These are phyloP conservation scores for Cyclostephanos tholiformis DNA, from an alignment of 108 stramenopile species.

Conservation along the genomic window DNA sequence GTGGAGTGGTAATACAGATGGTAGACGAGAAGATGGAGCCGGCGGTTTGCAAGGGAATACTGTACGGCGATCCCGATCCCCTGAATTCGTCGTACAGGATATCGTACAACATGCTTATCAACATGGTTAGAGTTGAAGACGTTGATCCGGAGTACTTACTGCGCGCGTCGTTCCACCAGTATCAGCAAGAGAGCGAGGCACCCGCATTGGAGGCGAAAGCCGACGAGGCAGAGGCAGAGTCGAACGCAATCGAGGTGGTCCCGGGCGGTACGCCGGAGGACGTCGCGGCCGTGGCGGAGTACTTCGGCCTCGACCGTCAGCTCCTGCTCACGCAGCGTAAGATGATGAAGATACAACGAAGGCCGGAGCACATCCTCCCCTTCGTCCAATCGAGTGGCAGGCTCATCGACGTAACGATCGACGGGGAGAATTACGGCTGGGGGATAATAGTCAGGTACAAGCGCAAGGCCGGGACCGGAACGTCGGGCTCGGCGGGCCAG, in stretches of 20 bases:
- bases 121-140: conserved; percentile 98
- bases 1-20: conserved; percentile 99
- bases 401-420: conserved; percentile 79
- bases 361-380: conserved; percentile 88
- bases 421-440: conserved; percentile 90
- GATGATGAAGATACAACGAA: conserved; percentile 78
- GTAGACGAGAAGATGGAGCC: conserved; percentile 99
- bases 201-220: conserved; percentile 79
- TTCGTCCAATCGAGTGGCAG: conserved; percentile 89
- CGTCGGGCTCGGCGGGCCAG: conserved; percentile 73
- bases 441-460: conserved; percentile 78
- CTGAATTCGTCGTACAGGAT: conserved; percentile 96
- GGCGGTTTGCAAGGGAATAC: conserved; percentile 90
- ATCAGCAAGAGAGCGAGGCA: conserved; percentile 91
- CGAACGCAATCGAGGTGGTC: conserved; percentile 61
- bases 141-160: conserved; percentile 96
- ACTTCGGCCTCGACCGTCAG: conserved; percentile 85
- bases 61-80: conserved; percentile 95
- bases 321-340: conserved; percentile 71
- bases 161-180: conserved; percentile 95
- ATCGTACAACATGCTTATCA: conserved; percentile 98
- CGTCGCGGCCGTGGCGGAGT: conserved; percentile 72
- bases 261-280: conserved; percentile 59
- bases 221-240: conserved; percentile 67
- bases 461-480: conserved; percentile 68